A percentile compares a stretch with the other conserved stretches of the same genome.
Conservation (phyloP, 805 yeast genomes). For the Nakazawaea laoshanensis region DNA sequence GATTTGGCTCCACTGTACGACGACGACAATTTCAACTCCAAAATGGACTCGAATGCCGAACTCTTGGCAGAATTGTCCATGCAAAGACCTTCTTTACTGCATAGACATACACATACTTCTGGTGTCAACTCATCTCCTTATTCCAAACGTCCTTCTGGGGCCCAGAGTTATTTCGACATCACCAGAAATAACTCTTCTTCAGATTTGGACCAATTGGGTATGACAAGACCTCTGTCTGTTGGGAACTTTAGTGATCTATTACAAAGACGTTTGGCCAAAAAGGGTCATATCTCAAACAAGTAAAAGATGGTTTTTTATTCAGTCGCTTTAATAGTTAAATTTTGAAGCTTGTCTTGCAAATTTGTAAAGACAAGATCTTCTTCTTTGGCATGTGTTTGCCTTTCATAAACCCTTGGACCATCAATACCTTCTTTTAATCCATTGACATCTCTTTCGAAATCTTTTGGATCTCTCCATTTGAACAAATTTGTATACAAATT, state of each 20-base stretch:
- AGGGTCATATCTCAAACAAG: background rate
- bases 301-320: background rate
- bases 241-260: conserved; percentile 7
- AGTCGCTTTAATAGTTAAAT: conserved; percentile 4
- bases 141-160: background rate
- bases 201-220: conserved; percentile 7
- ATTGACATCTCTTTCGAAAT: conserved; percentile 18
- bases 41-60: background rate
- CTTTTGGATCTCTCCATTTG: conserved; percentile 23
- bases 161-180: conserved; percentile 9
- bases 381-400: conserved; percentile 15
- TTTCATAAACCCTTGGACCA: conserved; percentile 9
- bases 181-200: conserved; percentile 4
- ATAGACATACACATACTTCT: conserved; percentile 1
- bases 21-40: background rate
- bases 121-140: conserved; percentile 1
- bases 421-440: conserved; percentile 19
- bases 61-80: background rate
- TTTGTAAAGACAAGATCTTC: conserved; percentile 13
- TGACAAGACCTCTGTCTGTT: conserved; percentile 8
- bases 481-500: conserved; percentile 22
- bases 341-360: conserved; percentile 2
- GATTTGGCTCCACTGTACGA: conserved; percentile 65
- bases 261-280: conserved; percentile 7
- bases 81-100: conserved; percentile 3